Evolutionary conservation across 192 early-diverging fungal species (phyloP).

Genomic region (Thamnidium elegans): DNA sequence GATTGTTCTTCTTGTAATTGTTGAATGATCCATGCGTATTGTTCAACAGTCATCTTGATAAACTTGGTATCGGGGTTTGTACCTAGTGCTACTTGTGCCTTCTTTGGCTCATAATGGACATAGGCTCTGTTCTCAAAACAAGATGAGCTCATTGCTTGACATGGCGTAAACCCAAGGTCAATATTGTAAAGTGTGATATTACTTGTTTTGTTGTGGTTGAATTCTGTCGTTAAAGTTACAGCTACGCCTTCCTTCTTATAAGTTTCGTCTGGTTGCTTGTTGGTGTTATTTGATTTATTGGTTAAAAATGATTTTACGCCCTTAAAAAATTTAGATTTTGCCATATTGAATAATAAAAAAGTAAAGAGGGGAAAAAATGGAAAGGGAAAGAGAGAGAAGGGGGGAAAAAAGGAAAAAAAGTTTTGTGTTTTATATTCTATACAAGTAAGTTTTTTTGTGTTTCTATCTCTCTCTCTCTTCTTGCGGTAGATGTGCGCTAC

Average conservation of each 20-base stretch:
- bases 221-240: slow-evolving; percentile 13
- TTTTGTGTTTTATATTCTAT: too few relatives aligned
- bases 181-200: background rate
- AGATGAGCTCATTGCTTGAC: slow-evolving; percentile 2
- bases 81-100: slow-evolving; percentile 19
- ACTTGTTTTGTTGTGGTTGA: background rate
- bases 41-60: slow-evolving; percentile 23
- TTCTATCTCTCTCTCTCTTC: too few relatives aligned
- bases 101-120: slow-evolving; percentile 16
- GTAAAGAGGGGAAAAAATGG: too few relatives aligned
- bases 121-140: slow-evolving; percentile 9
- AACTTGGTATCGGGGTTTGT: slow-evolving; percentile 16
- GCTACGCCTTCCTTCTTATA: background rate
- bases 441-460: too few relatives aligned
- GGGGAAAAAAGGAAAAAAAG: too few relatives aligned
- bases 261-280: background rate
- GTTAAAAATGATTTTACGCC: too few relatives aligned
- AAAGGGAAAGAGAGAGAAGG: too few relatives aligned
- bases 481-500: too few relatives aligned
- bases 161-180: slow-evolving; percentile 4
- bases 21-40: slow-evolving; percentile 25
- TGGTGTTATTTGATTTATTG: too few relatives aligned
- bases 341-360: too few relatives aligned
- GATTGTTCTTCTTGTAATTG: slow-evolving; percentile 29
- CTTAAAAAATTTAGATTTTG: too few relatives aligned